Conservation (phyloP, 306 rosid genomes). For the Quercus wislizeni region DNA sequence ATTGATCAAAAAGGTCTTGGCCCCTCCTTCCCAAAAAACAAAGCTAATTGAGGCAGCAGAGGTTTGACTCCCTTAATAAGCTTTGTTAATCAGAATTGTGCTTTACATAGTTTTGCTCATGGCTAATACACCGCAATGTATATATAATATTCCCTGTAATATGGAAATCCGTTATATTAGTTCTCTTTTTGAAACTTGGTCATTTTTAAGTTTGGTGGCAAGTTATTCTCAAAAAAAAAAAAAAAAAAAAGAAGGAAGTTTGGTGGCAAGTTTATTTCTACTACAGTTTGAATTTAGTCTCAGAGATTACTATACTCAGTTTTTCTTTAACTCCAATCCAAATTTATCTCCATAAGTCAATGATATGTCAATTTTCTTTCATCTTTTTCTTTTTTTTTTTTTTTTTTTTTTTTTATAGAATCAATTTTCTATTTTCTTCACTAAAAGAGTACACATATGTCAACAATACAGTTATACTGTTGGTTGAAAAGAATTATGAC, state of each 20-base stretch:
- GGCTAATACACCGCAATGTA: not conserved
- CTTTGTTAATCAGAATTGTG: not conserved
- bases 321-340: not conserved
- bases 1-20: slow-evolving; percentile 74
- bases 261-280: not conserved
- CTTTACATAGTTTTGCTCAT: slow-evolving; percentile 13
- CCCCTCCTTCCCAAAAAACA: slow-evolving; percentile 88
- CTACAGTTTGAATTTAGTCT: not conserved
- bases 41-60: slow-evolving; percentile 77
- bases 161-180: slow-evolving; percentile 3
- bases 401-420: not conserved
- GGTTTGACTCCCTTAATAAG: slow-evolving; percentile 42
- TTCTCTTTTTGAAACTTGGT: not conserved
- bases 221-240: too few relatives aligned
- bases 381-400: not conserved
- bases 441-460: too few relatives aligned
- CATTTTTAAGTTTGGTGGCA: not conserved
- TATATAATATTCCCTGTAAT: not conserved
- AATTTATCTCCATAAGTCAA: not conserved
- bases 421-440: not conserved
- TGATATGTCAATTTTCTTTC: not conserved
- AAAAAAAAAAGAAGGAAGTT: too few relatives aligned
- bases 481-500: not conserved
- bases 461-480: not conserved
- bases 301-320: not conserved